Base-by-base conservation (phyloP, 2,329 filamentous ascomycete species). In the Arthrobotrys conoides region DNA sequence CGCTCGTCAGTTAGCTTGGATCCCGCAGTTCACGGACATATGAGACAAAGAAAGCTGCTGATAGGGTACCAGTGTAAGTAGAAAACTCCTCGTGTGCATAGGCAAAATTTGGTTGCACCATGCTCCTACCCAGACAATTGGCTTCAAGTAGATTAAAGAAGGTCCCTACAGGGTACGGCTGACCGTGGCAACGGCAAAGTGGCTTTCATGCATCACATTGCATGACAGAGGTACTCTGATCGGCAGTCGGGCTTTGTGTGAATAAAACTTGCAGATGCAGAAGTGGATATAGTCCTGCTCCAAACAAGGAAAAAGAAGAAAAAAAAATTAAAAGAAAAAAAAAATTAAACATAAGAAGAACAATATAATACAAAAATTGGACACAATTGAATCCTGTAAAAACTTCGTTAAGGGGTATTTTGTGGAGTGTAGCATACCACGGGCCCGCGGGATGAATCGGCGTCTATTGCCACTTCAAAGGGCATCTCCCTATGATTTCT, bases 101-200 rank as follows among this genome's bases (percentile, higher is more conserved):
- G 65, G 65, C 65, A 68, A 68, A 67, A 68, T 5, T 44, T 68
- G 18, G 65, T 18, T 55, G 36, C n/a, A 71, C 20, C 24, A 24
- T 66, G 48, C 65, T 24, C 48, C 49, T 57, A 57, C 59, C 36
- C 46, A 72, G 27, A 55, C 20, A 44, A 55, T 59, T 3, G 41
- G 41, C 46, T 57, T 55, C 57, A 53, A 16, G 30, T 64, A 63
- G 27, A 64, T 65, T 65, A 64, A 66, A 41, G 20, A 66, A 66
- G n/a, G 41, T 51, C 33, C 51, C 30, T 49, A 27, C 71, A 57
- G 41, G 64, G 44, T 65, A 75, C 27, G 20, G 44, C 53, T 22
- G 53, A n/a, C 22, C 49, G 71, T 75, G 71, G 71, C 71, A 67
- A 75, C 44, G 71, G 71, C 71, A 68, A 75, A 75, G 71, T 75